Conservation (phyloP, 768 basidiomycete genomes). For the Agaricus sinodeliciosus region DNA sequence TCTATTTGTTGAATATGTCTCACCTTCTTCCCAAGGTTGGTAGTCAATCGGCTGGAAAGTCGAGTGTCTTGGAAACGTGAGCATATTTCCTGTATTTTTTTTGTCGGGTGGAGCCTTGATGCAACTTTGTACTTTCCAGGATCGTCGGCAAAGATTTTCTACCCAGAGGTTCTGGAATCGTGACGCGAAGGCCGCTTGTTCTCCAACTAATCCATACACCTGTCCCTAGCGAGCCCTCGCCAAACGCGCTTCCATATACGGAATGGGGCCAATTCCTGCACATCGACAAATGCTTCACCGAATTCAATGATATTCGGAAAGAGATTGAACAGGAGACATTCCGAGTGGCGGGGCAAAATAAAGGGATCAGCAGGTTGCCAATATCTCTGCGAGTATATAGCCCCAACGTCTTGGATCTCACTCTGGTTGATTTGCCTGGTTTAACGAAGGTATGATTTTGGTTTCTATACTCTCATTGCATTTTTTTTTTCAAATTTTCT, state of each 20-base stretch:
- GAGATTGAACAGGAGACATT: constrained; percentile 99
- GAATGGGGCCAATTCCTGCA: constrained; percentile 99
- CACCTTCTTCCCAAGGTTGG: constrained; percentile 58
- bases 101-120: background rate
- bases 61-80: constrained; percentile 92
- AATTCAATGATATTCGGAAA: constrained; percentile 87
- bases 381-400: constrained; percentile 96
- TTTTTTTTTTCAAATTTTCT: background rate
- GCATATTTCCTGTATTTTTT: constrained; percentile 23
- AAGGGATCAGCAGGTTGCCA: constrained; percentile 93
- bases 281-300: constrained; percentile 93
- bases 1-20: constrained; percentile 1
- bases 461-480: background rate
- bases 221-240: constrained; percentile 40
- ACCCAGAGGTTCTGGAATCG: constrained; percentile 87
- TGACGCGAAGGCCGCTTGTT: constrained; percentile 91
- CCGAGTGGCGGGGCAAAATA: constrained; percentile 96
- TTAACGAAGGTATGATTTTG: constrained; percentile 74
- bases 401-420: constrained; percentile 91
- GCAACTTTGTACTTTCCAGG: constrained; percentile 29
- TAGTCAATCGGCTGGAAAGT: constrained; percentile 95
- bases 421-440: constrained; percentile 93
- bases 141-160: constrained; percentile 94
- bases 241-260: constrained; percentile 41
- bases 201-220: constrained; percentile 95